Evolutionary conservation across 352 stramenopile genomes (phyloP).

Genomic region (Pythium pyrilobum): DNA sequence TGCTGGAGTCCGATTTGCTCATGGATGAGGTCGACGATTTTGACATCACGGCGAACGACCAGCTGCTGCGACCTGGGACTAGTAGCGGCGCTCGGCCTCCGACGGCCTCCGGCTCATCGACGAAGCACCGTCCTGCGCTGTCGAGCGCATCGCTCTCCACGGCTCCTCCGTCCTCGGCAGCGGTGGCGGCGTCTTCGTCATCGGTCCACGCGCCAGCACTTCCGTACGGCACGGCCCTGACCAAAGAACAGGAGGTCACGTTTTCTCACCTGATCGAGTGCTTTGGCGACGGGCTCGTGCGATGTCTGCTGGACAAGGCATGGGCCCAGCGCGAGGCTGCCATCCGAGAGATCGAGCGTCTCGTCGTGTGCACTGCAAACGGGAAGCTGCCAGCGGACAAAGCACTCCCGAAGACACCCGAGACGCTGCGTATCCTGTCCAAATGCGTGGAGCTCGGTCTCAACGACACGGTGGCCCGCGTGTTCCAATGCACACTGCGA

Average conservation of each 20-base stretch:
- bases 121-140: conserved; percentile 67
- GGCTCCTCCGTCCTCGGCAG: background rate
- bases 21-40: conserved; percentile 86
- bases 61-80: conserved; percentile 41
- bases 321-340: conserved; percentile 74
- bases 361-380: conserved; percentile 49
- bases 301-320: conserved; percentile 73
- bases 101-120: conserved; percentile 69
- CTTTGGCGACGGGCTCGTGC: conserved; percentile 67
- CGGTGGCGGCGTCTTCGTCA: conserved; percentile 4
- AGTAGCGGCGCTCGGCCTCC: conserved; percentile 48
- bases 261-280: conserved; percentile 44
- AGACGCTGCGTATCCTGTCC: conserved; percentile 52
- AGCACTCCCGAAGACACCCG: conserved; percentile 43
- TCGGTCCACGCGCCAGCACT: conserved; percentile 36
- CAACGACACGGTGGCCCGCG: conserved; percentile 69
- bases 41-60: conserved; percentile 29
- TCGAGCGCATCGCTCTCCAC: conserved; percentile 50
- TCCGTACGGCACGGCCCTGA: conserved; percentile 68
- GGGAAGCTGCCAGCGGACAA: conserved; percentile 37
- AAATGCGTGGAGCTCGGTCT: conserved; percentile 59
- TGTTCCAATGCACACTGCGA: conserved; percentile 74
- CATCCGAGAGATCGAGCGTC: conserved; percentile 66
- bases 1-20: conserved; percentile 69
- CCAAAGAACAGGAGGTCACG: conserved; percentile 47